Evolutionary conservation across 2,329 filamentous ascomycete genomes (phyloP).

Genomic region (Pezicula neosporulosa): DNA sequence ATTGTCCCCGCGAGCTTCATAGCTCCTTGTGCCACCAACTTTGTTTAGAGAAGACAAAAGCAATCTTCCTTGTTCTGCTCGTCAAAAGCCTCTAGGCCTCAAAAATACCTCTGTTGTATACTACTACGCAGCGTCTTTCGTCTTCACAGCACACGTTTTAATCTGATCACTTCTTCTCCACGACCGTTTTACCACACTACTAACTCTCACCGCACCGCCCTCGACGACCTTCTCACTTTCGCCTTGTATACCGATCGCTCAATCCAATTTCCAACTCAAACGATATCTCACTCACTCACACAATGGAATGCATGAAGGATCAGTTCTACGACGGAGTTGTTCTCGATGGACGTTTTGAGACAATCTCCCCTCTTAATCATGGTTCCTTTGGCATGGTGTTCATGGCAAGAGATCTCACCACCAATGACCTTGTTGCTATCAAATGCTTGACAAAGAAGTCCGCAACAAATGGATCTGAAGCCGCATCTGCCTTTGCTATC

Average conservation of each 20-base stretch:
- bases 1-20: constrained; percentile 12
- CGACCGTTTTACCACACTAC: constrained; percentile 4
- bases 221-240: constrained; percentile 12
- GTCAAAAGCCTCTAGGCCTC: constrained; percentile 18
- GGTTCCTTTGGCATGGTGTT: constrained; percentile 99
- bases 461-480: constrained; percentile 48
- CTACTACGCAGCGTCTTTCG: constrained; percentile 15
- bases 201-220: neutral
- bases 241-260: constrained; percentile 9
- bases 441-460: constrained; percentile 90
- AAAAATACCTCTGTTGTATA: constrained; percentile 29
- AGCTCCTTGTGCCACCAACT: constrained; percentile 27
- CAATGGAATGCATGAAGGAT: constrained; percentile 84
- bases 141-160: constrained; percentile 12
- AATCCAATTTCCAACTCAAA: constrained; percentile 12
- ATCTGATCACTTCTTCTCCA: constrained; percentile 16
- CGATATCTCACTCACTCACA: constrained; percentile 19
- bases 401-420: constrained; percentile 76
- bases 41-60: constrained; percentile 33
- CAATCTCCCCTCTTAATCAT: constrained; percentile 92
- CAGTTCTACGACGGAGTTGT: constrained; percentile 76
- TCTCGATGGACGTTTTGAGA: constrained; percentile 86
- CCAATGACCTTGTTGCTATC: constrained; percentile 81
- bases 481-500: constrained; percentile 62
- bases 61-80: constrained; percentile 25